Percentiles rank a stretch among this genome's conserved stretches.
These are phyloP conservation scores for Pterocarpus santalinus DNA, from an alignment of 306 rosid genomes.

Conservation along the genomic window DNA sequence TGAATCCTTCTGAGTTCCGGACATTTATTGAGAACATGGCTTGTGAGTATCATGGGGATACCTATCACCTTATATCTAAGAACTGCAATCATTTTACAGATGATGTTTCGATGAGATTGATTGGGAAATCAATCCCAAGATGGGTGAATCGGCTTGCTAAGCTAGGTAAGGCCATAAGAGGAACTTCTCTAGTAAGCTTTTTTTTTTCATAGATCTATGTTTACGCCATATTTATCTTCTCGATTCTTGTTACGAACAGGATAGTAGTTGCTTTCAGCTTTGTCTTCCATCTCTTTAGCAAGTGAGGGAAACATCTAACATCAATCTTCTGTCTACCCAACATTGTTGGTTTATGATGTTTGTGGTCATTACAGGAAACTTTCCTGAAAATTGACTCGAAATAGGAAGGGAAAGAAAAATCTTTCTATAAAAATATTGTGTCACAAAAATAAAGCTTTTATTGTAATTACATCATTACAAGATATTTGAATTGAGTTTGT, in stretches of 20 bases:
- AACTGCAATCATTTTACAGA: slow-evolving; percentile 97
- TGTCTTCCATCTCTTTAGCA: neutral
- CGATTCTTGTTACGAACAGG: slow-evolving; percentile 7
- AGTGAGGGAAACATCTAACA: slow-evolving; percentile 16
- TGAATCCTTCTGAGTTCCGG: slow-evolving; percentile 71
- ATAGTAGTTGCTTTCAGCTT: slow-evolving; percentile 22
- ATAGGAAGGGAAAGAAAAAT: neutral
- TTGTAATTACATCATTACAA: neutral
- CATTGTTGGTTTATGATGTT: slow-evolving; percentile 8
- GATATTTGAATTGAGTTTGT: slow-evolving; percentile 17
- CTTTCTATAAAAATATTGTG: neutral
- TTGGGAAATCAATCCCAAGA: slow-evolving; percentile 78
- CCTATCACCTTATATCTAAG: slow-evolving; percentile 94
- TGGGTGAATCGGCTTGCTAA: slow-evolving; percentile 99
- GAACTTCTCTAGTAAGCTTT: slow-evolving; percentile 31
- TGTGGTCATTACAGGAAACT: slow-evolving; percentile 28
- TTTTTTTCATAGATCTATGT: slow-evolving; percentile 12
- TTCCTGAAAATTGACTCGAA: slow-evolving; percentile 19
- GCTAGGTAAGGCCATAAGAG: slow-evolving; percentile 63
- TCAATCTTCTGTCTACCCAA: slow-evolving; percentile 29
- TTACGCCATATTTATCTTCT: slow-evolving; percentile 26
- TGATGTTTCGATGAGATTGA: slow-evolving; percentile 75
- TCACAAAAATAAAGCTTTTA: slow-evolving; percentile 6
- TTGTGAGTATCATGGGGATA: slow-evolving; percentile 91
- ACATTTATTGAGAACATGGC: slow-evolving; percentile 79